Evolutionary conservation across 352 stramenopile species (phyloP).

Genomic region (Pilasporangium apinafurcum): DNA sequence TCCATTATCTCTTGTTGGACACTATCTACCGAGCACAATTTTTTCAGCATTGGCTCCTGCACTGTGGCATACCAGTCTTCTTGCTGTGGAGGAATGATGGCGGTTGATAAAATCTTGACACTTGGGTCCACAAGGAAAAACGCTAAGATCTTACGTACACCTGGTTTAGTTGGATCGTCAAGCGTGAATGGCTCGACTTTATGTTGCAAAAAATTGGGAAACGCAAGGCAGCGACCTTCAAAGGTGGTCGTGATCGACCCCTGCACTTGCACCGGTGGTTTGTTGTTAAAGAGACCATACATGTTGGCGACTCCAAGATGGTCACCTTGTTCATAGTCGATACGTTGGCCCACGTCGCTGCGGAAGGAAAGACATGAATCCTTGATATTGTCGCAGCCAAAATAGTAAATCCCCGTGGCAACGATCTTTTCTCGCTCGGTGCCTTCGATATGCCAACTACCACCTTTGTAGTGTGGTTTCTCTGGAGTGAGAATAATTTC

Average conservation of each 20-base stretch:
- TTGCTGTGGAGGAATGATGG: conserved; percentile 21
- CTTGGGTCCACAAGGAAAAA: conserved; percentile 32
- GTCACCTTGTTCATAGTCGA: conserved; percentile 8
- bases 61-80: conserved; percentile 4
- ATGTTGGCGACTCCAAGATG: conserved; percentile 1
- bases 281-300: conserved; percentile 6
- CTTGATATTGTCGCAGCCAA: conserved; percentile 26
- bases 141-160: conserved; percentile 25
- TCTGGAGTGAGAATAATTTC: conserved; percentile 24
- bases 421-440: conserved; percentile 21
- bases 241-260: conserved; percentile 8
- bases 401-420: conserved; percentile 26
- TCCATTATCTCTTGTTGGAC: too few species aligned
- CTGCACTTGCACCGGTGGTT: conserved; percentile 6
- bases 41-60: not conserved
- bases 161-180: conserved; percentile 8
- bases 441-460: conserved; percentile 23
- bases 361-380: conserved; percentile 22
- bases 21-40: conserved; percentile 3
- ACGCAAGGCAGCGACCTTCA: conserved; percentile 14
- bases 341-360: conserved; percentile 4
- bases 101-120: conserved; percentile 18
- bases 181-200: conserved; percentile 19
- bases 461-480: conserved; percentile 15
- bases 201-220: conserved; percentile 24